Percentiles rank a stretch among this genome's conserved stretches.
Conservation (phyloP, 257 asterid species). For the Sherardia arvensis region DNA sequence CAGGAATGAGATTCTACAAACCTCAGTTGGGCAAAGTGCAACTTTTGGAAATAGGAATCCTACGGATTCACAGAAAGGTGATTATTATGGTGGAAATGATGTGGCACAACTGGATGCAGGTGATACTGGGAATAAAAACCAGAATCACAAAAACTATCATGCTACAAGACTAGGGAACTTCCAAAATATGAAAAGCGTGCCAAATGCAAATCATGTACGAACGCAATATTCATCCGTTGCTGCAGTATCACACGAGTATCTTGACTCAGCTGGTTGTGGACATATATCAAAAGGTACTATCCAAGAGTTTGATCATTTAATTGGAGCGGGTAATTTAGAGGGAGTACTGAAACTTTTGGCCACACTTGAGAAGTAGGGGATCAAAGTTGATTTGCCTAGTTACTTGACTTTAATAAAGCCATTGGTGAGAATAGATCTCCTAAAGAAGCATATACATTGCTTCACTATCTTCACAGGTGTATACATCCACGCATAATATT, state of each 20-base stretch:
- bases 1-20: constrained; percentile 8
- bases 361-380: constrained; percentile 33
- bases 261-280: constrained; percentile 9
- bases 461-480: constrained; percentile 45
- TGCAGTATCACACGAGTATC: constrained; percentile 7
- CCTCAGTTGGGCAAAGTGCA: constrained; percentile 3
- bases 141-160: constrained; percentile 11
- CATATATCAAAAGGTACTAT: constrained; percentile 20
- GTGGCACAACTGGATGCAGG: constrained; percentile 12
- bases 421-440: constrained; percentile 59
- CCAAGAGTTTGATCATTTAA: constrained; percentile 49
- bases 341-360: constrained; percentile 51
- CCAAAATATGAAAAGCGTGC: constrained; percentile 7
- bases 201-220: constrained; percentile 17
- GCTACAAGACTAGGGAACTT: constrained; percentile 17
- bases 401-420: constrained; percentile 39
- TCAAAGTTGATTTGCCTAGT: constrained; percentile 42
- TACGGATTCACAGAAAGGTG: constrained; percentile 1
- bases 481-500: no score
- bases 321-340: constrained; percentile 41
- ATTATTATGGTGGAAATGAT: constrained; percentile 17
- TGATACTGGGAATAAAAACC: constrained; percentile 8
- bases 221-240: constrained; percentile 17
- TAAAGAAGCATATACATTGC: constrained; percentile 52
- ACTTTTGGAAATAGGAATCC: constrained; percentile 7